Evolutionary conservation across 2,329 filamentous ascomycete genomes (phyloP).

Genomic region (Thermomyces lanuginosus): DNA sequence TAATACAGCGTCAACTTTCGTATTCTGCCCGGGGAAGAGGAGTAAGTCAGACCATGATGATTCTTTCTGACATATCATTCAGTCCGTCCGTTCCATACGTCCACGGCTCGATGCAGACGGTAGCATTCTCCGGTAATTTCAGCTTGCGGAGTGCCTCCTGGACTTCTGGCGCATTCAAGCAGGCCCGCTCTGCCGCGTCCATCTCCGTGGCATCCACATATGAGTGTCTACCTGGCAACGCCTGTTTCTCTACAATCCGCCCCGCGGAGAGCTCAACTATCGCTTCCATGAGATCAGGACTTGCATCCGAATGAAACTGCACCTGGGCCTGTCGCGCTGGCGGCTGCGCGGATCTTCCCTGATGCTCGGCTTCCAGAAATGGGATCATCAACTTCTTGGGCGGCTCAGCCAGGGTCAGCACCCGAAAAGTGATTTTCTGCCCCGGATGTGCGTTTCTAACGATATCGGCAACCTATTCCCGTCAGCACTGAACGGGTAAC

Average conservation of each 20-base stretch:
- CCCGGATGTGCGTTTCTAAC: constrained; percentile 22
- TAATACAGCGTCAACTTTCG: too few relatives aligned
- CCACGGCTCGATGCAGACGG: constrained; percentile 3
- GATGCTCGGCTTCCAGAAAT: constrained; percentile 32
- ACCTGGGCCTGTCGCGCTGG: constrained; percentile 27
- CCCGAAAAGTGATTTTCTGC: constrained; percentile 29
- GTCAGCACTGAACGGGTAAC: too few relatives aligned
- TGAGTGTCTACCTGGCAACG: constrained; percentile 1
- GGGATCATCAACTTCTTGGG: constrained; percentile 32
- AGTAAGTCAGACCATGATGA: constrained; percentile 1
- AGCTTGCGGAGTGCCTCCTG: constrained; percentile 1
- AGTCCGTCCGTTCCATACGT: constrained; percentile 2
- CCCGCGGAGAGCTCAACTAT: neutral
- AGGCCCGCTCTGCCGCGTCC: constrained; percentile 2
- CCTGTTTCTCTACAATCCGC: constrained; percentile 1
- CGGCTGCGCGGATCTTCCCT: constrained; percentile 8
- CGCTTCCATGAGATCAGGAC: neutral
- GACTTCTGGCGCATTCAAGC: constrained; percentile 2
- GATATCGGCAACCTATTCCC: too few relatives aligned
- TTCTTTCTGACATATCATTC: constrained; percentile 3
- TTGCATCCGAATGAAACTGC: constrained; percentile 12
- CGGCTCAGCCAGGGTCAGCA: constrained; percentile 36
- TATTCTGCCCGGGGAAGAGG: too few relatives aligned
- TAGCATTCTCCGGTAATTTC: constrained; percentile 2
- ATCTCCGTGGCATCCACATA: constrained; percentile 2